A percentile compares a stretch with the other conserved stretches of the same genome.
phyloP scores from a whole-genome alignment of 768 basidiomycete species.

The Hydnomerulius pinastri region DNA sequence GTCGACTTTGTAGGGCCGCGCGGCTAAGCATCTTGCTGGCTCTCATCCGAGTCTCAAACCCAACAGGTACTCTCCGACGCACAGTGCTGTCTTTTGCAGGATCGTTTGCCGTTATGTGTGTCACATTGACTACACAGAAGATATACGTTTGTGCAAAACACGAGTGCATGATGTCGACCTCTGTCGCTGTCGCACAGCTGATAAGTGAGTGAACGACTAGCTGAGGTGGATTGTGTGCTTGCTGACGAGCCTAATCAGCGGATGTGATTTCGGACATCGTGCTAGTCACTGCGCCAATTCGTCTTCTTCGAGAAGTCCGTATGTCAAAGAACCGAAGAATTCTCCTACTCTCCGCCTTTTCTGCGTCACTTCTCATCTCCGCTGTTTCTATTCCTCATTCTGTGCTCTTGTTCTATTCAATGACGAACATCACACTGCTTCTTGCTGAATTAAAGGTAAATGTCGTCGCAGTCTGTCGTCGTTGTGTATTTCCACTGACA shows the following conservation, averaged over 20 bases:
- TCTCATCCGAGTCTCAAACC: conserved; percentile 11
- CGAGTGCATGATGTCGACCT: neutral
- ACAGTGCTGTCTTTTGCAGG: neutral
- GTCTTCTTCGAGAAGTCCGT: conserved; percentile 2
- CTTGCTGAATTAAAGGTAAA: conserved; percentile 7
- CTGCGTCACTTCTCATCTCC: conserved; percentile 8
- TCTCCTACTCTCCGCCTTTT: conserved; percentile 8
- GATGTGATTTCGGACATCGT: neutral
- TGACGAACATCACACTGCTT: neutral
- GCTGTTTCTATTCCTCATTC: conserved; percentile 6
- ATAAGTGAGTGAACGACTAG: neutral
- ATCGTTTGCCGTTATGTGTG: conserved; percentile 1
- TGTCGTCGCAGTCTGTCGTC: neutral
- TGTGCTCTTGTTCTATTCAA: neutral
- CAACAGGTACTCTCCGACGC: neutral
- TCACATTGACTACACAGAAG: neutral
- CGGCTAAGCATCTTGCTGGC: conserved; percentile 12
- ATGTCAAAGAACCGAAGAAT: conserved; percentile 8
- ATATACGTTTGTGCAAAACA: conserved; percentile 1
- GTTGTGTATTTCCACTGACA: no score
- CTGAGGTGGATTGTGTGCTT: neutral
- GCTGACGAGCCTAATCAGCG: neutral
- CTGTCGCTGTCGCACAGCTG: conserved; percentile 7
- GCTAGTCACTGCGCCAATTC: conserved; percentile 2
- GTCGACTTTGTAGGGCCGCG: neutral